These are phyloP conservation scores for Beauveria sp. DNA, from an alignment of 2,329 filamentous ascomycete species.

Conservation along the genomic window DNA sequence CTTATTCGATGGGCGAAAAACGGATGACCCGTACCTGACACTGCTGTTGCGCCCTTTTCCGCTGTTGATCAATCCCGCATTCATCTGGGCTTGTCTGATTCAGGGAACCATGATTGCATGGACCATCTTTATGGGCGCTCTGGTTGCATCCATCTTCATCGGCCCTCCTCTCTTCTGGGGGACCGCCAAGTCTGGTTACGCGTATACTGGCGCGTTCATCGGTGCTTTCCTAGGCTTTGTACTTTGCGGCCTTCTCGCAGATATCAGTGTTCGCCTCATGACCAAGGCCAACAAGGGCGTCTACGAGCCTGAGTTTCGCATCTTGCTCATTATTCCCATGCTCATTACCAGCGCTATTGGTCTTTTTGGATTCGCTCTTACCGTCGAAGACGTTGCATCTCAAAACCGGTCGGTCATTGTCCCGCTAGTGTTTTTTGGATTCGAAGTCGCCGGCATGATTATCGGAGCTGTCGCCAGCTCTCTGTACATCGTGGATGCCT, in stretches of 20 bases:
- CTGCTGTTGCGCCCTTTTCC: constrained; percentile 68
- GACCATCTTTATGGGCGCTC: constrained; percentile 86
- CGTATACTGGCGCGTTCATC: constrained; percentile 78
- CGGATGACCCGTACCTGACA: constrained; percentile 63
- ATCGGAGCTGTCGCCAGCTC: constrained; percentile 80
- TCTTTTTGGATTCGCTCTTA: constrained; percentile 77
- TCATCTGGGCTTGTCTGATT: constrained; percentile 71
- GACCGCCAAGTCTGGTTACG: constrained; percentile 75
- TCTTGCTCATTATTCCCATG: constrained; percentile 76
- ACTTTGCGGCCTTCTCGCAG: constrained; percentile 65
- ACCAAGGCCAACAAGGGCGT: constrained; percentile 69
- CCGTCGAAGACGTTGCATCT: constrained; percentile 49
- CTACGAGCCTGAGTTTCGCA: constrained; percentile 87
- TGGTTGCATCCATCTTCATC: constrained; percentile 75
- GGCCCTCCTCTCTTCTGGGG: constrained; percentile 74
- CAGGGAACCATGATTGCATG: constrained; percentile 90
- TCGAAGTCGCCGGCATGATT: constrained; percentile 85
- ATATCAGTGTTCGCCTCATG: constrained; percentile 62
- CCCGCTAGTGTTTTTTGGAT: constrained; percentile 73
- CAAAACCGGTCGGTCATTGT: constrained; percentile 61
- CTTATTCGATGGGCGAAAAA: constrained; percentile 75
- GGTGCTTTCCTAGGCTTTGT: constrained; percentile 72
- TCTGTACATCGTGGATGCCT: constrained; percentile 87
- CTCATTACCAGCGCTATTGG: constrained; percentile 70
- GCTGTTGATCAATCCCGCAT: constrained; percentile 75